phyloP scores from a whole-genome alignment of 2,329 filamentous ascomycete genomes.

The Cryphonectria carpinicola region DNA sequence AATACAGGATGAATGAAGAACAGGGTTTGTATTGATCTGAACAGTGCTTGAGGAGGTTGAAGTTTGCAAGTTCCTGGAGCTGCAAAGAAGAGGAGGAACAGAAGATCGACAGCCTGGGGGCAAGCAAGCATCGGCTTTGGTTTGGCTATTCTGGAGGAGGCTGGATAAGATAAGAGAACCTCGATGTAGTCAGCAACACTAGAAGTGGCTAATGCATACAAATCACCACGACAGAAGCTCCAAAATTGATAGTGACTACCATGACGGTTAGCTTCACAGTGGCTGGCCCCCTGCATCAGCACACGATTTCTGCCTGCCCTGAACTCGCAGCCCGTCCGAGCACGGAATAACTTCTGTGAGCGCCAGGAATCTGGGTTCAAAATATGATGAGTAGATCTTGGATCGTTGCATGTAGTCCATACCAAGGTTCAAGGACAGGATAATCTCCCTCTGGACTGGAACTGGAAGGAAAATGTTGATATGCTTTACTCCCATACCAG shows the following conservation, averaged over 20 bases:
- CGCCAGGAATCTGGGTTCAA: not conserved
- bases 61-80: slow-evolving; percentile 5
- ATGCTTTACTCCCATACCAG: not conserved
- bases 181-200: not conserved
- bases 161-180: slow-evolving; percentile 9
- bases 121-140: slow-evolving; percentile 17
- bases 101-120: slow-evolving; percentile 6
- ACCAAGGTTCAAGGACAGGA: not conserved
- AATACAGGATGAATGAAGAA: not conserved
- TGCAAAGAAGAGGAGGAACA: slow-evolving; percentile 9
- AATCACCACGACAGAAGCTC: not conserved
- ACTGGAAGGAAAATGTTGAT: not conserved
- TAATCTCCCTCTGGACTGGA: not conserved
- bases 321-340: not conserved
- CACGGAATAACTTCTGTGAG: not conserved
- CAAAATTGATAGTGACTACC: slow-evolving; percentile 7
- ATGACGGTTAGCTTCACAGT: not conserved
- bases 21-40: not conserved
- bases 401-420: not conserved
- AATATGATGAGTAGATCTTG: not conserved
- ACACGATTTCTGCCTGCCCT: not conserved
- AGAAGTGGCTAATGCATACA: not conserved
- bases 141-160: not conserved
- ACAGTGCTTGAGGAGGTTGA: not conserved
- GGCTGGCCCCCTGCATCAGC: not conserved